Conservation (phyloP, 2,329 filamentous ascomycete species). For the Sphaerulina populicola region DNA sequence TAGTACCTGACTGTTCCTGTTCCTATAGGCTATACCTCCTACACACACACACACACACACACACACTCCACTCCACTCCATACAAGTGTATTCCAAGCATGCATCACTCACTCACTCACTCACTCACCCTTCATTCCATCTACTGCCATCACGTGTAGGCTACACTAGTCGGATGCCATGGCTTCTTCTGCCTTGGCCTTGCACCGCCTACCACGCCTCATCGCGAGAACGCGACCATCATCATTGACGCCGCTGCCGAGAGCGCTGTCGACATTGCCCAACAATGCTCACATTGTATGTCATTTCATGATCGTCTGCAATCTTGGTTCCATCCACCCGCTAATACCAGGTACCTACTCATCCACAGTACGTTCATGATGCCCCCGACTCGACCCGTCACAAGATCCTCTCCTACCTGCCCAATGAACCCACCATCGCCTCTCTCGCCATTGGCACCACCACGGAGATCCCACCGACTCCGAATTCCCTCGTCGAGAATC, state of each 20-base stretch:
- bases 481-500: slow-evolving; percentile 49
- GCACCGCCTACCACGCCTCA: not conserved
- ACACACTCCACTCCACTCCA: no score
- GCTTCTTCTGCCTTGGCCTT: not conserved
- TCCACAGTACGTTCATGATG: slow-evolving; percentile 41
- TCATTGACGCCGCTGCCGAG: slow-evolving; percentile 15
- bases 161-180: no score
- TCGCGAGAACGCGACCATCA: slow-evolving; percentile 19
- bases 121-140: no score
- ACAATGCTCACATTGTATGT: slow-evolving; percentile 36
- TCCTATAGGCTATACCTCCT: no score
- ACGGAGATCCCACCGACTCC: slow-evolving; percentile 49
- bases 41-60: no score
- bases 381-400: slow-evolving; percentile 32
- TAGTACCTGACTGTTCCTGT: no score
- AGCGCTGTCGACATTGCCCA: slow-evolving; percentile 36
- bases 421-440: slow-evolving; percentile 45
- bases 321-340: not conserved
- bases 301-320: slow-evolving; percentile 16
- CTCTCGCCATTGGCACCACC: slow-evolving; percentile 49
- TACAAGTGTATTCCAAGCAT: no score
- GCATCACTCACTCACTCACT: no score
- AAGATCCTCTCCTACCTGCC: slow-evolving; percentile 51
- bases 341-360: not conserved
- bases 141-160: no score